Percentiles rank a stretch among this genome's conserved stretches.
Evolutionary conservation across 2,329 filamentous ascomycete genomes (phyloP).

Genomic region (Dactylonectria macrodidyma): DNA sequence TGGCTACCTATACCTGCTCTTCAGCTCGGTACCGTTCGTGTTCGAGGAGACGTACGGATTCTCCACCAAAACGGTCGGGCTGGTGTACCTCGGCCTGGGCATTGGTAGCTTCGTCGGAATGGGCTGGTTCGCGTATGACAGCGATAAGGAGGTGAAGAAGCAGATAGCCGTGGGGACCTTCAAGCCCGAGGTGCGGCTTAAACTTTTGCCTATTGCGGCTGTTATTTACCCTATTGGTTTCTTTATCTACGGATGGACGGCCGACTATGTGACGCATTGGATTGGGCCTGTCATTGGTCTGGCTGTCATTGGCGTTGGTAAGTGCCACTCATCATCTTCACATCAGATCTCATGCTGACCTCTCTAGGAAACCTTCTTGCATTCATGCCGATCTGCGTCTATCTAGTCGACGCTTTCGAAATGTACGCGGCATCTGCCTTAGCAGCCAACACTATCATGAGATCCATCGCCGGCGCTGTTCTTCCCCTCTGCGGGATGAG

Average conservation of each 20-base stretch:
- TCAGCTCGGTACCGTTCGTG: constrained; percentile 69
- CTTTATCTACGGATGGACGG: constrained; percentile 40
- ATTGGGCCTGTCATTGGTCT: constrained; percentile 32
- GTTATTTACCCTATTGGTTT: constrained; percentile 29
- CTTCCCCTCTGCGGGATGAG: constrained; percentile 30
- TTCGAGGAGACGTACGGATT: constrained; percentile 61
- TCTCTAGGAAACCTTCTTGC: constrained; percentile 21
- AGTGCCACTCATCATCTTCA: not conserved
- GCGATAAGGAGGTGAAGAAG: constrained; percentile 27
- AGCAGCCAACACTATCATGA: constrained; percentile 34
- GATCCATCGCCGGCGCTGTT: constrained; percentile 21
- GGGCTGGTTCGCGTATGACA: constrained; percentile 29
- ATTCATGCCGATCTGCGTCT: constrained; percentile 34
- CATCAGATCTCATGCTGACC: not conserved
- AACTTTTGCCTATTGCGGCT: constrained; percentile 27
- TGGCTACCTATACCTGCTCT: constrained; percentile 68
- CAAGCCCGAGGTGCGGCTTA: constrained; percentile 29
- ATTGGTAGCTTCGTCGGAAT: constrained; percentile 35
- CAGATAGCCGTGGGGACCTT: not conserved
- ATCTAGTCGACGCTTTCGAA: constrained; percentile 36
- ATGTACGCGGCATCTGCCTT: constrained; percentile 33
- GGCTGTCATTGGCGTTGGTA: constrained; percentile 30
- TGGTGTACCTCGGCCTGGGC: constrained; percentile 41
- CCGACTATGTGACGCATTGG: constrained; percentile 35
- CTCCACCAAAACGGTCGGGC: constrained; percentile 36